Conservation (phyloP, 768 basidiomycete genomes). For the Harrya chromipes region DNA sequence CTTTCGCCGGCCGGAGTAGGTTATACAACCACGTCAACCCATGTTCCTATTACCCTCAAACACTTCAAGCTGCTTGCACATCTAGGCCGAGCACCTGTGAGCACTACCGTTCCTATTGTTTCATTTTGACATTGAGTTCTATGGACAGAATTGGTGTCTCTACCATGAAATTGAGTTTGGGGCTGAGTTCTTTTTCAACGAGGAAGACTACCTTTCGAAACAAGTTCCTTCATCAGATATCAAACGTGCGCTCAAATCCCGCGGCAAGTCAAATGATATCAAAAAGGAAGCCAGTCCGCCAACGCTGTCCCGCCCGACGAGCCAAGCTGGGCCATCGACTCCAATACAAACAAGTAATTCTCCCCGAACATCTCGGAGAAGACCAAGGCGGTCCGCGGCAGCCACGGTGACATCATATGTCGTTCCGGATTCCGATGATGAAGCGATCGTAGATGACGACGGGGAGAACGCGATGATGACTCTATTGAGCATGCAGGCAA, state of each 20-base stretch:
- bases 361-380: constrained; percentile 39
- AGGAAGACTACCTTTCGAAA: constrained; percentile 60
- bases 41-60: constrained; percentile 70
- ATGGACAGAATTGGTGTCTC: constrained; percentile 46
- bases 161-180: constrained; percentile 63
- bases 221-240: constrained; percentile 19
- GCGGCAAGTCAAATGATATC: constrained; percentile 30
- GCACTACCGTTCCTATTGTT: constrained; percentile 20
- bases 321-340: constrained; percentile 12
- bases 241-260: constrained; percentile 26
- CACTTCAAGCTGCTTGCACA: constrained; percentile 75
- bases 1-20: constrained; percentile 29
- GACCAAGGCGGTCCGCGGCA: constrained; percentile 59
- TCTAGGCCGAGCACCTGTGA: constrained; percentile 57
- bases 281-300: constrained; percentile 42
- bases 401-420: constrained; percentile 55
- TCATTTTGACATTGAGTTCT: constrained; percentile 1
- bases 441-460: constrained; percentile 43
- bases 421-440: constrained; percentile 71
- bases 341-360: constrained; percentile 18
- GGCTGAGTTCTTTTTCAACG: constrained; percentile 65
- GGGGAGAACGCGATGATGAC: constrained; percentile 33
- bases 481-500: constrained; percentile 29
- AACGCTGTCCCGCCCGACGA: constrained; percentile 25
- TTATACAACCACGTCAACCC: constrained; percentile 24